Evolutionary conservation across 306 rosid genomes (phyloP), one percentile per base, ranked within the genome.

Genomic region (Rosa lucieae): DNA sequence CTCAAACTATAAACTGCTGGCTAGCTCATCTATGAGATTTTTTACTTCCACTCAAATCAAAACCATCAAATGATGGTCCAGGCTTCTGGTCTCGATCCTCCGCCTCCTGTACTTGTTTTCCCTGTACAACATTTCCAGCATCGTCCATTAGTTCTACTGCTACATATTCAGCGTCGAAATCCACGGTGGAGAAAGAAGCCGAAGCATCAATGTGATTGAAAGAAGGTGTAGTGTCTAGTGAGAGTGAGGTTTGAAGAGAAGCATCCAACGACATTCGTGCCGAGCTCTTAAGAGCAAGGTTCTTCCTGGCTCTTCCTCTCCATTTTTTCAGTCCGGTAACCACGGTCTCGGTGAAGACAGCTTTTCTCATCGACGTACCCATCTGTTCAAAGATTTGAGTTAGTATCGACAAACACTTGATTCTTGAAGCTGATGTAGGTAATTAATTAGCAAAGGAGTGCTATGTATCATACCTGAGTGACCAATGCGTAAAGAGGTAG

Each of bases 401-500:
- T 29, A 29, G 65, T 21, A 26, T 59, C 6, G 1, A 29, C 6
- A 5, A 29, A 62, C 17, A 10, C 18, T 11, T 26, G 6, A 29
- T 10, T 5, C 18, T 23, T 26, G 9, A 63, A 11, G 1, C 37
- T 63, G 40, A 63, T 32, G 42, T 11, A 29, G 18, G 11, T 0
- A 14, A 20, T 37, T 8, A 37, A 66, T n/a, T 66, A 14, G 70
- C 12, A 37, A 15, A 37, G 43, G 23, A 14, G 35, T 65, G 18
- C 3, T 62, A 29, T 29, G 8, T 32, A 14, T 62, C 14, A 63
- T 56, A 61, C 93, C 91, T 89, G 89, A n/a, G 92, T 84, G 74
- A 90, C 92, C 77, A 90, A 69, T 72, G 90, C 94, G 62, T 90
- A 90, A 71, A 88, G 89, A 51, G 94, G 94, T 15, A 90, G 79